Evolutionary conservation across 129 eudicot genomes (phyloP).

Genomic region (Lactuca sativa): DNA sequence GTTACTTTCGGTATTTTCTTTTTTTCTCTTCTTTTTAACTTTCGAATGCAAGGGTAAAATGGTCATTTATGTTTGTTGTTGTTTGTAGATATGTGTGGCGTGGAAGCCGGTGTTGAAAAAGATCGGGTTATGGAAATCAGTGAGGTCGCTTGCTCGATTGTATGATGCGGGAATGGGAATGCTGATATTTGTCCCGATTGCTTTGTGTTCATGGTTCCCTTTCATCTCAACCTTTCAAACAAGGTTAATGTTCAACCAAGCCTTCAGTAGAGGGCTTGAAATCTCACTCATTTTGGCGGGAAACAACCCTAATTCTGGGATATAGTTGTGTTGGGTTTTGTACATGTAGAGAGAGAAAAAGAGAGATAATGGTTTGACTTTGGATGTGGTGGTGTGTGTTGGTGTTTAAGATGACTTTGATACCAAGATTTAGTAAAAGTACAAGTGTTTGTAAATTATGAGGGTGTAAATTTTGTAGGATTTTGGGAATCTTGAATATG

Average conservation of each 20-base stretch:
- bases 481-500: not conserved
- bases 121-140: constrained; percentile 84
- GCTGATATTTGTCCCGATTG: constrained; percentile 82
- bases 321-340: constrained; percentile 23
- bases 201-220: constrained; percentile 91
- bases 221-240: constrained; percentile 95
- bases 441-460: constrained; percentile 13
- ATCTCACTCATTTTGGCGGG: constrained; percentile 96
- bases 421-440: not conserved
- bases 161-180: constrained; percentile 99
- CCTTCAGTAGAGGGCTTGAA: constrained; percentile 91
- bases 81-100: constrained; percentile 72
- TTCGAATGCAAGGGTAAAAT: not conserved
- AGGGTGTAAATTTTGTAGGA: constrained; percentile 30
- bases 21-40: not conserved
- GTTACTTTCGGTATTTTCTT: constrained; percentile 68
- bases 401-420: not conserved
- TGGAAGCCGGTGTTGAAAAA: constrained; percentile 91
- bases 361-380: not conserved
- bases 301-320: constrained; percentile 76
- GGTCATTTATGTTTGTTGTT: not conserved
- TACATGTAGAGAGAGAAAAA: constrained; percentile 13
- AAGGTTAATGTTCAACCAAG: constrained; percentile 94
- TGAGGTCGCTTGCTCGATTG: constrained; percentile 76
- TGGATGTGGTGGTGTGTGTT: not conserved